These are phyloP conservation scores for Dothidotthia symphoricarpi DNA, from an alignment of 2,329 filamentous ascomycete species.

Conservation along the genomic window DNA sequence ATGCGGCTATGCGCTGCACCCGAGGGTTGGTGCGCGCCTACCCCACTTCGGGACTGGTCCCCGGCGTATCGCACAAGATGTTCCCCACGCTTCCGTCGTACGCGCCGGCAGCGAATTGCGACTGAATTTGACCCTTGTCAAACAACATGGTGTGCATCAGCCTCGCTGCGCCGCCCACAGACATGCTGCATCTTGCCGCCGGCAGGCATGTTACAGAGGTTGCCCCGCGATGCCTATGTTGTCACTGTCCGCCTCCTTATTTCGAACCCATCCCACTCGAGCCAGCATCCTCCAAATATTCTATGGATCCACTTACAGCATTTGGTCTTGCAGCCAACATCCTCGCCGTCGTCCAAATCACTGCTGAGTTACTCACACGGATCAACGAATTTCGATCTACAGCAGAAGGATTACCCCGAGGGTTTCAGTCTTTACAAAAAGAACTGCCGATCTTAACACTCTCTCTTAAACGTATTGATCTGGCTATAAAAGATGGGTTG, in stretches of 20 bases:
- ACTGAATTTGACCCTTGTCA: background rate
- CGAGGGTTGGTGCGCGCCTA: no score
- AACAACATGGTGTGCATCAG: background rate
- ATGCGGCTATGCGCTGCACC: no score
- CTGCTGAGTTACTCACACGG: background rate
- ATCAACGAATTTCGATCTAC: background rate
- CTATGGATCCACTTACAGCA: no score
- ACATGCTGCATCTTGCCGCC: background rate
- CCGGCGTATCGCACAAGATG: no score
- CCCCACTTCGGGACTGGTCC: no score
- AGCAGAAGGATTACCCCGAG: background rate
- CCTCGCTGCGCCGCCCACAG: constrained; percentile 1
- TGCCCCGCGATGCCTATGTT: no score
- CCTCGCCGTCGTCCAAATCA: background rate
- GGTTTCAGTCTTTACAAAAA: background rate
- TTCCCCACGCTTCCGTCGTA: background rate
- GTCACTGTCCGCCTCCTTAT: no score
- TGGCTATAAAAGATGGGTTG: background rate
- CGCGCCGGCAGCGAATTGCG: background rate
- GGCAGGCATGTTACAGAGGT: no score
- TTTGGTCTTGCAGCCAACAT: background rate
- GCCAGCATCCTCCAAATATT: no score
- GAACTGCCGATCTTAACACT: background rate
- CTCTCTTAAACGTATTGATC: background rate
- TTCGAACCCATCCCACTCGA: no score